Evolutionary conservation across 2,329 filamentous ascomycete genomes (phyloP).

Genomic region (Penicillium italicum): DNA sequence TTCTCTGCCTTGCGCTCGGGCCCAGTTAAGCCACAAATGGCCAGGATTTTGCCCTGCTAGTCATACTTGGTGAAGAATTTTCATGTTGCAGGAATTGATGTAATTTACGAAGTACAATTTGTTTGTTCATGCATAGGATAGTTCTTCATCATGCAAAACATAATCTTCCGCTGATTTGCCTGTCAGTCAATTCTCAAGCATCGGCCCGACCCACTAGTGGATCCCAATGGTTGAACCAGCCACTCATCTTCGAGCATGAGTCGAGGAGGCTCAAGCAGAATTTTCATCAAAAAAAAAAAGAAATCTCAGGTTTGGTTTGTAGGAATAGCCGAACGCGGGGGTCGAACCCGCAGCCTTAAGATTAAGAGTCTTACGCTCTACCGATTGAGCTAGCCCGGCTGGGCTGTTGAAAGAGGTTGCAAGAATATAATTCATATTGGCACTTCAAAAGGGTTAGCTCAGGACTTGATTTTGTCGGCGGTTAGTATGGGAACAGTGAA

Average conservation of each 20-base stretch:
- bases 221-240: background rate
- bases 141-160: background rate
- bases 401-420: conserved; percentile 28
- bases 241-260: conserved; percentile 9
- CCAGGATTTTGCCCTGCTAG: background rate
- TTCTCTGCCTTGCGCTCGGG: conserved; percentile 23
- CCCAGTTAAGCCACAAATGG: conserved; percentile 11
- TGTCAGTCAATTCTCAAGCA: background rate
- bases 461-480: conserved; percentile 24
- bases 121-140: background rate
- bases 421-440: conserved; percentile 22
- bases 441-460: conserved; percentile 17
- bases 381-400: conserved; percentile 50
- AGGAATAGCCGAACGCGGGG: conserved; percentile 41
- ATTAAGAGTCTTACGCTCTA: conserved; percentile 51
- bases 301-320: conserved; percentile 18
- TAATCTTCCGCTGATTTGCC: background rate
- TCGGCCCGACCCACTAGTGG: conserved; percentile 15
- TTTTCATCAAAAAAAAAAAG: conserved; percentile 16
- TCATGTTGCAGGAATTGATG: background rate
- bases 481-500: conserved; percentile 16
- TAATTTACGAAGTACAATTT: background rate
- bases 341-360: conserved; percentile 45
- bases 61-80: background rate
- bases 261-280: background rate